Evolutionary conservation across 208 protist genomes (phyloP).

Genomic region (Angomonas deanei): DNA sequence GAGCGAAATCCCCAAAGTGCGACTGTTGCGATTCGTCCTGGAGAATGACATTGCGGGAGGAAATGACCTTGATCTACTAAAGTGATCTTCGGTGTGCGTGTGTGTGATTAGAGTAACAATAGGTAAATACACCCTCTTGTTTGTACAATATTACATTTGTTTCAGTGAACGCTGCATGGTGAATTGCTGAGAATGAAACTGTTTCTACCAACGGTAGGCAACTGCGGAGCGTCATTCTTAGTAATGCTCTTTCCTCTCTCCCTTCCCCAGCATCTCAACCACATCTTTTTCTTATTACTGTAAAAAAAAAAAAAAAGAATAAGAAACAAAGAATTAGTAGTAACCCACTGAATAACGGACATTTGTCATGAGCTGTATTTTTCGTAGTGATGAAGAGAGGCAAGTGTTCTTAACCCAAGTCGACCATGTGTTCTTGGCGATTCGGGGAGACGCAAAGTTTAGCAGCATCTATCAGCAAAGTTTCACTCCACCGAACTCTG

Average conservation of each 20-base stretch:
- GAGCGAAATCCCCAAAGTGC: constrained; percentile 39
- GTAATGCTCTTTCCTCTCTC: neutral
- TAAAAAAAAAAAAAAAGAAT: neutral
- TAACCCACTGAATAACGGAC: neutral
- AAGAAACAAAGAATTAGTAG: neutral
- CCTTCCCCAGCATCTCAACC: no score
- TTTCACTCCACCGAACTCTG: no score
- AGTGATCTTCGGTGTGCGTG: neutral
- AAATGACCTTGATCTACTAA: neutral
- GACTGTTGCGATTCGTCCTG: constrained; percentile 21
- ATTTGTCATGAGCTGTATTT: neutral
- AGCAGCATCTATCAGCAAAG: neutral
- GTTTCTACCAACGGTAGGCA: no score
- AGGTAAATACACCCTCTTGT: no score
- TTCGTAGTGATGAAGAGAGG: neutral
- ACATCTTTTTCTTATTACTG: neutral
- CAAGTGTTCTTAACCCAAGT: neutral
- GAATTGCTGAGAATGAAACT: no score
- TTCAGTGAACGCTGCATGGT: no score
- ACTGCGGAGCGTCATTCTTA: neutral
- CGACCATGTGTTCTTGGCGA: neutral
- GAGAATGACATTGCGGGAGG: neutral
- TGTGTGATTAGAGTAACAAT: no score
- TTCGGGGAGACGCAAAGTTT: constrained; percentile 2
- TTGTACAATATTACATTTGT: no score